Base-by-base conservation (phyloP, 768 basidiomycete genomes). In the Mycena galopus region DNA sequence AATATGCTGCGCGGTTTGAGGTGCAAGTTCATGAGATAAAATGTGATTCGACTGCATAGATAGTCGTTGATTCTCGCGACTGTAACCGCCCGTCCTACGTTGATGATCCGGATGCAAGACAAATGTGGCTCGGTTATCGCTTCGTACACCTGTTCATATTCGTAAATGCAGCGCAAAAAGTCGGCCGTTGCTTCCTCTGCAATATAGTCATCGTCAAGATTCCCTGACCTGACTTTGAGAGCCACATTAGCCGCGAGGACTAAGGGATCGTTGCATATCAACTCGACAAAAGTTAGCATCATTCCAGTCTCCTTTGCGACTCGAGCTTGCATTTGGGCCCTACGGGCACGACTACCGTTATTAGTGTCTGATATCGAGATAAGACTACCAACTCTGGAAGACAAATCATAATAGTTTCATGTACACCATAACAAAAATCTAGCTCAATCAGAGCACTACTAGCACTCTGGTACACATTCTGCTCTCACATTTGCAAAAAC, bases 11-110 rank as follows among this genome's bases (percentile, higher is more conserved):
- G 88, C 7, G 98, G 97, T 77, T 98, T 98, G 76, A 99, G 85
- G 82, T 99, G 98, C 77, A 99, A 81, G 81, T 98, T 98, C 97
- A 98, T 99, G 65, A 99, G 87, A 82, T 97, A 99, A 84, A 97
- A 99, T 23, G 96, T 97, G 75, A 99, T 96, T 39, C 98, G 93
- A 87, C 95, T 96, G 79, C 96, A 96, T 70, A 99, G 84, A 79
- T 99, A 99, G 17, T 97, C 97, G 78, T 97, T 91, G 65, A 99
- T 98, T 73, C 92, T 87, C 63, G 90, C 92, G 58, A 96, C 88
- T 0, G 91, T 94, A 64, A 97, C 97, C 81, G 95, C 92, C 73
- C 90, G 91, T 11, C 98, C 98, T 25, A 99, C 94, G 77, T 99
- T 97, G 65, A 92, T 91, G 79, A 99, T 98, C 76, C 93, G 91